Percentiles rank a stretch among this genome's conserved stretches.
These are phyloP conservation scores for Aureobasidium sp. DNA, from an alignment of 2,329 filamentous ascomycete genomes.

Conservation along the genomic window DNA sequence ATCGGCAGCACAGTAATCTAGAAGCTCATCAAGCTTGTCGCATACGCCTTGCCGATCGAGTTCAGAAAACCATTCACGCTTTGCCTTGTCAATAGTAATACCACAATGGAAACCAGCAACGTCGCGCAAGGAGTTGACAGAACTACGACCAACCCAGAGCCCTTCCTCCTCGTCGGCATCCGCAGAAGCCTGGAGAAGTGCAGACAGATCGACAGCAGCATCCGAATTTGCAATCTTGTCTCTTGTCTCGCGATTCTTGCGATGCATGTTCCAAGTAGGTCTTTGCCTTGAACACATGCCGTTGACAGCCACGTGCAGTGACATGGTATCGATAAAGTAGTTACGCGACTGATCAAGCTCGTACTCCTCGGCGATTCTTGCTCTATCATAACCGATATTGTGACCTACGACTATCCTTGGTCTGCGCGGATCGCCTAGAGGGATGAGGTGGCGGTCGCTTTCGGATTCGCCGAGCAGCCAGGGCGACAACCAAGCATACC, in stretches of 20 bases:
- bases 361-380: conserved; percentile 84
- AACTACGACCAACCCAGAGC: conserved; percentile 89
- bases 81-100: conserved; percentile 82
- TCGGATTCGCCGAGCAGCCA: conserved; percentile 83
- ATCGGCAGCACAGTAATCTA: conserved; percentile 93
- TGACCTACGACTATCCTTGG: conserved; percentile 82
- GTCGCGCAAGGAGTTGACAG: conserved; percentile 88
- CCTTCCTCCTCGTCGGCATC: conserved; percentile 75
- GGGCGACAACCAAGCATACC: conserved; percentile 97
- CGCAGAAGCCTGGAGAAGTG: conserved; percentile 60
- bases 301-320: conserved; percentile 92
- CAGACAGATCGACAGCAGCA: conserved; percentile 62
- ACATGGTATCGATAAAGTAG: conserved; percentile 95
- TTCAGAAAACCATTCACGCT: conserved; percentile 79
- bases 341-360: conserved; percentile 73
- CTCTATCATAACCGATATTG: conserved; percentile 92
- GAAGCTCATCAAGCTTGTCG: conserved; percentile 67
- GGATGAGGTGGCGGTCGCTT: conserved; percentile 72
- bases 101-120: conserved; percentile 95
- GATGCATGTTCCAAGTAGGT: conserved; percentile 95
- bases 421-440: conserved; percentile 68
- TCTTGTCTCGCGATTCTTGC: conserved; percentile 77
- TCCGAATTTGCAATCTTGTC: conserved; percentile 71
- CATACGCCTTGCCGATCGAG: conserved; percentile 65
- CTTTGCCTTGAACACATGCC: conserved; percentile 97